Evolutionary conservation across 2,329 filamentous ascomycete genomes (phyloP).

Genomic region (Massarina eburnea): DNA sequence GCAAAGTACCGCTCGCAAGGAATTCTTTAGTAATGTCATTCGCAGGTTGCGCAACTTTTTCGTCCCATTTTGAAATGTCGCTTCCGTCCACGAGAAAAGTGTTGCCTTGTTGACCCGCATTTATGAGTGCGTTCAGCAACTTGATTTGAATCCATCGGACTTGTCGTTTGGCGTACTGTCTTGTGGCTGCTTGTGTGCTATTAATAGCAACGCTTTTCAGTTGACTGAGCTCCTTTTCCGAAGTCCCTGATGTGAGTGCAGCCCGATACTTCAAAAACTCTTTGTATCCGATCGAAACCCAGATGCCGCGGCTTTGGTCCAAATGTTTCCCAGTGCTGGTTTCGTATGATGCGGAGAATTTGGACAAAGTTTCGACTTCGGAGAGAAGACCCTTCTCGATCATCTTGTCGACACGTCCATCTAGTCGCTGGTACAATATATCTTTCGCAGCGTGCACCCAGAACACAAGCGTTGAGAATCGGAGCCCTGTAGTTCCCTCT

Average conservation of each 20-base stretch:
- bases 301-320: conserved; percentile 82
- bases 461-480: conserved; percentile 69
- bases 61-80: conserved; percentile 62
- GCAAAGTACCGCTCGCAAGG: conserved; percentile 57
- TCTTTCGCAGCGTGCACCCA: conserved; percentile 82
- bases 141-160: conserved; percentile 85
- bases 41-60: conserved; percentile 67
- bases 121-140: conserved; percentile 68
- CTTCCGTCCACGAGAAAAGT: conserved; percentile 84
- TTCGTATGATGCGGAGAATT: conserved; percentile 49
- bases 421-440: conserved; percentile 68
- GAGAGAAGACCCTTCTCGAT: conserved; percentile 64
- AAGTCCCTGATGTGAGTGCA: conserved; percentile 33
- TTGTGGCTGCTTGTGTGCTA: conserved; percentile 77
- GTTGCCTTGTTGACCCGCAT: conserved; percentile 55
- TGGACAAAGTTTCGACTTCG: conserved; percentile 60
- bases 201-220: conserved; percentile 66
- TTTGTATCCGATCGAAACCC: conserved; percentile 96
- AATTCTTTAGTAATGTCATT: conserved; percentile 64
- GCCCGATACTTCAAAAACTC: conserved; percentile 75
- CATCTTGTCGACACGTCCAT: conserved; percentile 84
- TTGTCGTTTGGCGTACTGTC: conserved; percentile 85
- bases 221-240: conserved; percentile 50
- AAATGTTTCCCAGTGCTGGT: conserved; percentile 54
- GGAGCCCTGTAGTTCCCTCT: conserved; percentile 33